These are phyloP conservation scores for Xylaria acuta DNA, from an alignment of 495 filamentous ascomycete genomes.

Conservation along the genomic window DNA sequence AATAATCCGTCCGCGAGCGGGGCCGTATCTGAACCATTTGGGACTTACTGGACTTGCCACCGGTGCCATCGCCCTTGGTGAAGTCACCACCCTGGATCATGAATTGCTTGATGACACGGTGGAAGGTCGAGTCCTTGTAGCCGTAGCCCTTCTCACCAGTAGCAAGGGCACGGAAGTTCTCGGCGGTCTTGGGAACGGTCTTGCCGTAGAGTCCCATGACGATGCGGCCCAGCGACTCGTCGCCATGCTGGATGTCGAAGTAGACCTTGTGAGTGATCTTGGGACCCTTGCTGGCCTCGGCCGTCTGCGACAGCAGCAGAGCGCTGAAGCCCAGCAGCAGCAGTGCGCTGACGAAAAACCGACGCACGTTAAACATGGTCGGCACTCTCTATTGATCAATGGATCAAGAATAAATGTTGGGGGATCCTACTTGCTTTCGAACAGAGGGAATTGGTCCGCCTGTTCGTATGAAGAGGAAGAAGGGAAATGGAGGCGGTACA, in stretches of 20 bases:
- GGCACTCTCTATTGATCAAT: slow-evolving; percentile 26
- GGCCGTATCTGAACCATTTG: slow-evolving; percentile 21
- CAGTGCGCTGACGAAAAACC: slow-evolving; percentile 69
- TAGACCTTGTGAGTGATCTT: slow-evolving; percentile 98
- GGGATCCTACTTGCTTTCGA: slow-evolving; percentile 9
- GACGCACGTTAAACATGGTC: slow-evolving; percentile 62
- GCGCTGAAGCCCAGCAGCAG: slow-evolving; percentile 75
- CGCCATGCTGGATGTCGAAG: slow-evolving; percentile 94
- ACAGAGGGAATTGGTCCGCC: slow-evolving; percentile 19
- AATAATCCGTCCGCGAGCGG: slow-evolving; percentile 12
- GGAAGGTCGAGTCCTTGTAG: slow-evolving; percentile 94
- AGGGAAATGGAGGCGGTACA: slow-evolving; percentile 9
- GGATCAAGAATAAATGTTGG: not conserved
- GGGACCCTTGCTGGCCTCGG: slow-evolving; percentile 82
- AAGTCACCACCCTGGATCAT: slow-evolving; percentile 99
- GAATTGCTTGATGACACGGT: slow-evolving; percentile 97
- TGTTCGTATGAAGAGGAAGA: slow-evolving; percentile 13
- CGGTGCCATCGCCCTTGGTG: slow-evolving; percentile 93
- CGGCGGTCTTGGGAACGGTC: slow-evolving; percentile 95
- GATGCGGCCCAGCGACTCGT: slow-evolving; percentile 81
- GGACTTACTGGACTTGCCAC: slow-evolving; percentile 83
- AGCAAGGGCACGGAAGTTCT: slow-evolving; percentile 97
- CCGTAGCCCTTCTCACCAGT: slow-evolving; percentile 98
- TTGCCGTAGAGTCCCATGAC: slow-evolving; percentile 97
- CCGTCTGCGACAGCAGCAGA: slow-evolving; percentile 73